These are phyloP conservation scores for Cornus kousa DNA, from an alignment of 148 eudicot species.

Conservation along the genomic window DNA sequence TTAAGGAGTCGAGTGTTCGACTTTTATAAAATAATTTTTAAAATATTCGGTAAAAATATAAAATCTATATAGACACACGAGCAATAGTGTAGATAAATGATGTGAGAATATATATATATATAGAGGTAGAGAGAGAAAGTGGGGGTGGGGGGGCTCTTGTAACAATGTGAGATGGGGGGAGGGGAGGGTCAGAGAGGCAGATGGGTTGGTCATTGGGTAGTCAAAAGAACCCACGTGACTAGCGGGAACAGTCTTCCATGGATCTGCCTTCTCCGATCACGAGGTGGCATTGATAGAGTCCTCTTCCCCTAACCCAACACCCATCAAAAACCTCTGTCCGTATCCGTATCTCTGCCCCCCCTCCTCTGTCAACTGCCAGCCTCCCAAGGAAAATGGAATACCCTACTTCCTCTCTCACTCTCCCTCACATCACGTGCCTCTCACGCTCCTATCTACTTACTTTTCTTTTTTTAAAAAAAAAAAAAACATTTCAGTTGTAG, in stretches of 20 bases:
- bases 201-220: constrained; percentile 30
- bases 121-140: background rate
- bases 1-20: too few relatives aligned
- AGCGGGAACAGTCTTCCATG: constrained; percentile 87
- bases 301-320: constrained; percentile 9
- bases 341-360: constrained; percentile 28
- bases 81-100: too few relatives aligned
- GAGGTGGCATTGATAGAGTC: constrained; percentile 38
- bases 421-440: background rate
- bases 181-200: background rate
- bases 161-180: constrained; percentile 10
- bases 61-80: too few relatives aligned
- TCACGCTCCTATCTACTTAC: background rate
- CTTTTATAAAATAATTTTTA: too few relatives aligned
- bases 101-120: background rate
- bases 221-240: constrained; percentile 81
- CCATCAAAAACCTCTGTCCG: constrained; percentile 17
- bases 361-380: constrained; percentile 15
- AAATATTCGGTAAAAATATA: too few relatives aligned
- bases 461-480: too few relatives aligned
- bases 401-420: background rate
- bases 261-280: constrained; percentile 97
- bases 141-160: constrained; percentile 5
- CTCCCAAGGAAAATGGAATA: constrained; percentile 44
- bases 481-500: too few relatives aligned